These are phyloP conservation scores for Melocanna baccifera DNA, from an alignment of 176 grass and related monocot genomes.

Conservation along the genomic window DNA sequence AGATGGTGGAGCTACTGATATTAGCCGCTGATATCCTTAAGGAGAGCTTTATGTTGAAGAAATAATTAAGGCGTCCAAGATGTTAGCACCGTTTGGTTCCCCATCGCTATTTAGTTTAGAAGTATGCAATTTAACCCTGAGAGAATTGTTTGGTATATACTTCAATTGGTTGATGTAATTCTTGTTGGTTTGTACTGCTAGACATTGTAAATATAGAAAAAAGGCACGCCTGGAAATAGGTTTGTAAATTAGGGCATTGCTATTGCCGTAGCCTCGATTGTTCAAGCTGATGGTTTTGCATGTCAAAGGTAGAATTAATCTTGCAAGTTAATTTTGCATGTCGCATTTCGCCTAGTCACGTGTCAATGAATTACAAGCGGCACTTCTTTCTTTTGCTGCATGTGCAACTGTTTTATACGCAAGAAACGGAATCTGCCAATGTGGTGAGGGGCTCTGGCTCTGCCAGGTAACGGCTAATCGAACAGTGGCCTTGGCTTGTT, in stretches of 20 bases:
- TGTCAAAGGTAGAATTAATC: neutral
- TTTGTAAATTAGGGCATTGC: neutral
- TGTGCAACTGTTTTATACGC: neutral
- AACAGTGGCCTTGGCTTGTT: too few relatives aligned
- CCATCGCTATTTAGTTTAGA: neutral
- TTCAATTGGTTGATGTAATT: constrained; percentile 8
- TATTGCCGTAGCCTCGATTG: neutral
- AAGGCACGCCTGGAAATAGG: neutral
- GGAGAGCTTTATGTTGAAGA: constrained; percentile 47
- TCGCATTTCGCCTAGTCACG: neutral
- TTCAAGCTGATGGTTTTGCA: neutral
- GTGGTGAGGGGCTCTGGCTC: too few relatives aligned
- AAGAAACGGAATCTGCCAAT: neutral
- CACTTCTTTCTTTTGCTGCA: neutral
- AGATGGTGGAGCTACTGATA: constrained; percentile 89
- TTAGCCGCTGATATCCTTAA: constrained; percentile 61
- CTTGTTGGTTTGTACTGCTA: neutral
- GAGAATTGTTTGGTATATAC: neutral
- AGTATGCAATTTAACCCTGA: neutral
- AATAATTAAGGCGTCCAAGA: neutral
- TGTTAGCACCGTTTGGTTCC: neutral
- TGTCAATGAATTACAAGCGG: neutral
- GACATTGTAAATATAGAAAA: neutral
- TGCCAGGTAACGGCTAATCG: too few relatives aligned
- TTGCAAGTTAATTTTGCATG: neutral